Base-by-base conservation (phyloP, 306 rosid genomes). In the Medicago lupulina region DNA sequence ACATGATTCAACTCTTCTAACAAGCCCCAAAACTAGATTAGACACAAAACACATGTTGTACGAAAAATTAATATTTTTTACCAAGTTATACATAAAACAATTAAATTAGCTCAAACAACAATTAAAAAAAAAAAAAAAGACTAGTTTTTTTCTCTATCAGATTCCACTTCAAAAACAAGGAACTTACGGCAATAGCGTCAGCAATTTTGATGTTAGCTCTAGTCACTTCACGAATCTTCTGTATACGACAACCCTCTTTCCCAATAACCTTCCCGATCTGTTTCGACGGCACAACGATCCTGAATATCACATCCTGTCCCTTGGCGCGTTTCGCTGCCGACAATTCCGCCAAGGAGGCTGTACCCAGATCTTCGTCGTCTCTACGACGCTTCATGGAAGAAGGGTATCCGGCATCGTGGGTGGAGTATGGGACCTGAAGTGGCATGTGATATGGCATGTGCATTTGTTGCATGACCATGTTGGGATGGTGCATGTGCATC, bases 261-360 rank as follows among this genome's bases (percentile, higher is more conserved):
- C 98, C 98, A 9, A 94, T 94, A 36, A 94, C 98, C 86, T 94
- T 94, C 21, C 97, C 98, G 86, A 94, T 94, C 95, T 91, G 98
- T 82, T 82, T 79, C 46, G 97, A 87, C 39, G 98, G 98, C 31
- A 88, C 96, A 1, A 94, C 84, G 68, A 91, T 89, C 86, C 98
- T 79, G 73, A 94, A 92, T 17, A 90, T 84, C 47, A 92, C 97
- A 76, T 94, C 97, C 67, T 89, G 96, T 2, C 85, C 88, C 79
- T 84, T 84, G 1, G 71, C 89, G 75, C 90, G 86, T 84, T 90
- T 91, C 8, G 93, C 75, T 36, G 86, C 90, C 0, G 87, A 83
- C 39, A 69, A 87, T 17, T 80, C 92, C 0, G 13, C 76, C 8
- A 41, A 76, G 3, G 23, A 1, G 9, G 43, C 79, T 21, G 69